Percentiles rank a stretch among this genome's conserved stretches.
These are phyloP conservation scores for Yamadazyma takamatsuzukensis DNA, from an alignment of 805 yeast genomes.

Conservation along the genomic window DNA sequence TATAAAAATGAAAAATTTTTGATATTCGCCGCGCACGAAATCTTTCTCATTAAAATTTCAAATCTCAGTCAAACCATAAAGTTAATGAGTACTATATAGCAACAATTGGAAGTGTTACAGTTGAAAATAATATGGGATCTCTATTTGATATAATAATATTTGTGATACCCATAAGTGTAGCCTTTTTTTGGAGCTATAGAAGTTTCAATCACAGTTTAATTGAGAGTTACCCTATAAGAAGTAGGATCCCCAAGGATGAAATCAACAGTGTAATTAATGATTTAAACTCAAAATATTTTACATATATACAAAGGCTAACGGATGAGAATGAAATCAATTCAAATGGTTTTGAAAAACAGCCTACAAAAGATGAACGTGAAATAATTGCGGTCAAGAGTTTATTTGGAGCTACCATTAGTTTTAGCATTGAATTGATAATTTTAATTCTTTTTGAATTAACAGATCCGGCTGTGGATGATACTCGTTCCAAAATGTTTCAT, in stretches of 20 bases:
- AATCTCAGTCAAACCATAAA: neutral
- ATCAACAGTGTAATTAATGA: conserved; percentile 22
- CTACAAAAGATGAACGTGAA: conserved; percentile 4
- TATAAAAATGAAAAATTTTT: conserved; percentile 2
- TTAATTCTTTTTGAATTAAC: conserved; percentile 36
- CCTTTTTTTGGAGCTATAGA: too few relatives aligned
- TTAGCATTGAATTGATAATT: conserved; percentile 28
- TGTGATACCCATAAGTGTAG: neutral
- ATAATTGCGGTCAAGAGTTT: conserved; percentile 16
- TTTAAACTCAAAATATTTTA: conserved; percentile 13
- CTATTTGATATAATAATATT: conserved; percentile 4
- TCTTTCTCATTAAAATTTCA: conserved; percentile 4
- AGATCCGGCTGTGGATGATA: conserved; percentile 16
- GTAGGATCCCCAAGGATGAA: conserved; percentile 13
- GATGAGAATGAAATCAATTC: conserved; percentile 10
- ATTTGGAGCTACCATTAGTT: conserved; percentile 27
- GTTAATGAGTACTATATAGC: too few relatives aligned
- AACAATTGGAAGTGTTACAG: too few relatives aligned
- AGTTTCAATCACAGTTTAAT: too few relatives aligned
- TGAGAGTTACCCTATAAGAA: conserved; percentile 11
- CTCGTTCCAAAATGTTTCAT: conserved; percentile 34
- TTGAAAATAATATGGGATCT: too few relatives aligned
- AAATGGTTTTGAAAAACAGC: conserved; percentile 5
- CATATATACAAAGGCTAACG: conserved; percentile 1
- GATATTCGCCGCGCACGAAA: conserved; percentile 1